These are phyloP conservation scores for Mucor velutinosus DNA, from an alignment of 371 early-diverging fungal genomes.

Conservation along the genomic window DNA sequence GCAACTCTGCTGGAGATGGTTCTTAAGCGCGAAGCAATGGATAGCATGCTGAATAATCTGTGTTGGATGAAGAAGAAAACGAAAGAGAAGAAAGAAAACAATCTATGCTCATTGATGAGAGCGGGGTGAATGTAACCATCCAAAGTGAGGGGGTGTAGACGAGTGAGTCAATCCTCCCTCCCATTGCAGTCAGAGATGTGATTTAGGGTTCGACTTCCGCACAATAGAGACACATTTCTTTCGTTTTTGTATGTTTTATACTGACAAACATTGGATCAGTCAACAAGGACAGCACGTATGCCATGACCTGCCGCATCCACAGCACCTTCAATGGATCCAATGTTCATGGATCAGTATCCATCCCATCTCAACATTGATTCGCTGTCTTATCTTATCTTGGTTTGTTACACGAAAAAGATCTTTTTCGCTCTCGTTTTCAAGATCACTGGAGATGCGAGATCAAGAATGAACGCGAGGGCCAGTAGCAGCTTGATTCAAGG, in stretches of 20 bases:
- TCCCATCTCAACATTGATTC: neutral
- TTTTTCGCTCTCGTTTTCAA: neutral
- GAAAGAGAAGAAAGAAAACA: neutral
- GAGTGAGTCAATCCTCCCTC: neutral
- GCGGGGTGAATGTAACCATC: neutral
- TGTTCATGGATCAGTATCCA: neutral
- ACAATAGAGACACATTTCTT: too few species aligned
- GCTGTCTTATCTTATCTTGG: neutral
- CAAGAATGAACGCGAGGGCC: neutral
- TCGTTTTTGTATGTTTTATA: neutral
- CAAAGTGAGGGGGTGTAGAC: neutral
- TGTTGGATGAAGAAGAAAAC: neutral
- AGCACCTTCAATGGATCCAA: neutral
- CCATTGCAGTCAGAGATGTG: neutral
- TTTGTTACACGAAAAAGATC: neutral
- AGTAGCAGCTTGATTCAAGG: neutral
- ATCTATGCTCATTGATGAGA: neutral
- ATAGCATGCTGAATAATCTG: neutral
- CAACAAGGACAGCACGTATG: neutral
- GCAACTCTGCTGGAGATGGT: conserved; percentile 9
- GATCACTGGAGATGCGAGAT: neutral
- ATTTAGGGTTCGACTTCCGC: neutral
- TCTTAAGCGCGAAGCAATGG: conserved; percentile 18
- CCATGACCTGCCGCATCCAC: neutral
- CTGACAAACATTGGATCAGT: neutral